Evolutionary conservation across 2,329 filamentous ascomycete species (phyloP).

Genomic region (Aspergillus sp.): DNA sequence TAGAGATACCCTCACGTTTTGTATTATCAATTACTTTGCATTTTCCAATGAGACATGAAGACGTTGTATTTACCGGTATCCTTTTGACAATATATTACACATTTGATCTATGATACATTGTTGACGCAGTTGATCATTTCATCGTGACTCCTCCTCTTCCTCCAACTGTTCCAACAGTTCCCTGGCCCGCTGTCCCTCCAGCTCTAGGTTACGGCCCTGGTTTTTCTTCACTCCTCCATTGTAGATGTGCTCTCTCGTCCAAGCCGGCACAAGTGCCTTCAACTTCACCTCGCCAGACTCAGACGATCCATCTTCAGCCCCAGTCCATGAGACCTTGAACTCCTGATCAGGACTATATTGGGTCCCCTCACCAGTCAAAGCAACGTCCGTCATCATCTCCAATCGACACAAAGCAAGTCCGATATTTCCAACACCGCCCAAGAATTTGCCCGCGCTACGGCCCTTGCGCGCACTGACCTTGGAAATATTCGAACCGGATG

Average conservation of each 20-base stretch:
- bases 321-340: slow-evolving; percentile 60
- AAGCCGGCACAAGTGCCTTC: slow-evolving; percentile 82
- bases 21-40: not conserved
- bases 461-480: slow-evolving; percentile 54
- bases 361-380: slow-evolving; percentile 67
- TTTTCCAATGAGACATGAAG: not conserved
- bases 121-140: slow-evolving; percentile 22
- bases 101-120: slow-evolving; percentile 15
- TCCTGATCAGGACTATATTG: slow-evolving; percentile 62
- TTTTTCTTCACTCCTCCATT: slow-evolving; percentile 42
- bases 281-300: slow-evolving; percentile 55
- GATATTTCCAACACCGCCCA: slow-evolving; percentile 78
- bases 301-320: slow-evolving; percentile 45
- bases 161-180: slow-evolving; percentile 41
- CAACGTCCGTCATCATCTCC: slow-evolving; percentile 84
- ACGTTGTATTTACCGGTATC: not conserved
- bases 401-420: slow-evolving; percentile 84
- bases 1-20: slow-evolving; percentile 18
- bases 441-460: slow-evolving; percentile 77
- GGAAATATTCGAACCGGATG: slow-evolving; percentile 55
- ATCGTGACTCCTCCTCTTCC: slow-evolving; percentile 35
- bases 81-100: slow-evolving; percentile 23
- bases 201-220: slow-evolving; percentile 21
- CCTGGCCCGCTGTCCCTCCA: slow-evolving; percentile 37
- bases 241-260: slow-evolving; percentile 57